Conservation (phyloP, 2,329 filamentous ascomycete genomes). For the Trichoderma hamatum region DNA sequence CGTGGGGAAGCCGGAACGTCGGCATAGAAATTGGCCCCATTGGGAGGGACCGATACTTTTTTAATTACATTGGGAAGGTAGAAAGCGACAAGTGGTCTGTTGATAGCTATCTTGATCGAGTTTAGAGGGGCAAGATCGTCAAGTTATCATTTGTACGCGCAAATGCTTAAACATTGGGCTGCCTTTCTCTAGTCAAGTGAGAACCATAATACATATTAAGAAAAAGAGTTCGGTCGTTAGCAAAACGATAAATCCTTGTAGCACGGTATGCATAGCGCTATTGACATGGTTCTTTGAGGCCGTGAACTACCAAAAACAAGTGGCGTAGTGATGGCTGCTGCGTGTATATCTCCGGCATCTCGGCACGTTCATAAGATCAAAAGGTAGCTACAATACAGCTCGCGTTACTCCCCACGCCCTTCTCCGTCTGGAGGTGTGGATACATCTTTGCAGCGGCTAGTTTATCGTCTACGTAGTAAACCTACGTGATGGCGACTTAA, state of each 20-base stretch:
- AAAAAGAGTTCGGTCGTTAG: too few relatives aligned
- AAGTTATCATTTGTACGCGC: neutral
- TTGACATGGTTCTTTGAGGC: neutral
- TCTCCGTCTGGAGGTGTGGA: neutral
- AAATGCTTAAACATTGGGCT: conserved; percentile 17
- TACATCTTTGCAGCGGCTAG: neutral
- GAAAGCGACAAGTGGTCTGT: neutral
- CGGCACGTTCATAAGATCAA: conserved; percentile 1
- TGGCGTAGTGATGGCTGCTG: neutral
- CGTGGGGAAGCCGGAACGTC: conserved; percentile 13
- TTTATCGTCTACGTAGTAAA: neutral
- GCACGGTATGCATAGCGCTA: too few relatives aligned
- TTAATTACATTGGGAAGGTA: neutral
- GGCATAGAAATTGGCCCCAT: neutral
- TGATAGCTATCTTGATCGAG: neutral
- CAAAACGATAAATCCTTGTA: too few relatives aligned
- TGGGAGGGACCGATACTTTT: neutral
- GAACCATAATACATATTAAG: neutral
- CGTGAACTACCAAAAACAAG: neutral
- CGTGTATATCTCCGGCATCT: conserved; percentile 9
- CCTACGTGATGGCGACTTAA: neutral
- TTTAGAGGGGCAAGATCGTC: neutral
- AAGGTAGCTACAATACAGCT: neutral
- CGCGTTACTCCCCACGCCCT: neutral
- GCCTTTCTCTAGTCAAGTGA: neutral